Evolutionary conservation across 2,329 filamentous ascomycete genomes (phyloP).

Genomic region (Mycosphaerella arachidis): DNA sequence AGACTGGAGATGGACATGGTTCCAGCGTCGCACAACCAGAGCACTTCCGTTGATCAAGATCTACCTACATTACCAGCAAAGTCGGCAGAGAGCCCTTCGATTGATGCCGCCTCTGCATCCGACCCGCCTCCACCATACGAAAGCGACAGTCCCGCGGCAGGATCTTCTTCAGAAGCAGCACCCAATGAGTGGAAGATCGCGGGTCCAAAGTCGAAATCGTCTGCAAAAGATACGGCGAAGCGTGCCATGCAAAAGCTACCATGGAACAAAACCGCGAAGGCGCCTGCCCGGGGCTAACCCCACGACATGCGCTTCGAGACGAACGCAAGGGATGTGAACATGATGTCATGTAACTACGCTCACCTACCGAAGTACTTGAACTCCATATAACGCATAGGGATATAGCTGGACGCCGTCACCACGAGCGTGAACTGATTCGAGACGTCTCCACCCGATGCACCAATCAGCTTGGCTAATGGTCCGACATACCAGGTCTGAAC

Average conservation of each 20-base stretch:
- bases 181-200: neutral
- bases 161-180: neutral
- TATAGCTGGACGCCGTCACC: conserved; percentile 46
- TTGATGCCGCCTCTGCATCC: too few relatives aligned
- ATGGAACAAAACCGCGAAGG: neutral
- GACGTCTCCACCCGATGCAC: conserved; percentile 53
- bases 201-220: neutral
- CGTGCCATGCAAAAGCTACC: neutral
- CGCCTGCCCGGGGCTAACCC: too few relatives aligned
- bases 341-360: neutral
- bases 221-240: neutral
- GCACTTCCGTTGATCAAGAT: neutral
- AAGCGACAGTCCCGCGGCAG: neutral
- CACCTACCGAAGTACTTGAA: conserved; percentile 42
- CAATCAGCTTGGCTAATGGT: conserved; percentile 54
- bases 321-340: too few relatives aligned
- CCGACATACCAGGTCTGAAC: conserved; percentile 40
- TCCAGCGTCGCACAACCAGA: neutral
- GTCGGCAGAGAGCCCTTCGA: neutral
- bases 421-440: conserved; percentile 52
- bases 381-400: conserved; percentile 49
- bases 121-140: neutral
- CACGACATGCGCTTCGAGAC: too few relatives aligned
- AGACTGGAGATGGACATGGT: too few relatives aligned
- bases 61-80: neutral